A percentile compares a stretch with the other conserved stretches of the same genome.
Conservation (phyloP, 352 stramenopile species). For the Phytophthora megakarya region DNA sequence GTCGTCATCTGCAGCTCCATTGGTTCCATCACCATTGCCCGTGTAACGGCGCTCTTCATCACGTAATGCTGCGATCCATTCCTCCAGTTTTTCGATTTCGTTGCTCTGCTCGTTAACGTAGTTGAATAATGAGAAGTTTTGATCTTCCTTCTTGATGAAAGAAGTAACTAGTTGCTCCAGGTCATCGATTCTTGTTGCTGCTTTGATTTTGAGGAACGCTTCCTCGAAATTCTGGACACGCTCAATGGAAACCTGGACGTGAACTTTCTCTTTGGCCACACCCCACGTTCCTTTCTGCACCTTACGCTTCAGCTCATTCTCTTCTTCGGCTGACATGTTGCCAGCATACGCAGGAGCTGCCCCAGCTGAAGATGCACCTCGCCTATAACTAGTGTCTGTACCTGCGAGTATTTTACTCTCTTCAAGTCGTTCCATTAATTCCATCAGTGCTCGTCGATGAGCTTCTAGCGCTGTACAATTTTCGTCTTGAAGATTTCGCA, state of each 20-base stretch:
- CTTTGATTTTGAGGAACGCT: constrained; percentile 94
- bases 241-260: constrained; percentile 89
- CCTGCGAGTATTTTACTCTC: constrained; percentile 54
- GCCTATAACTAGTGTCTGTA: constrained; percentile 36
- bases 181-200: constrained; percentile 91
- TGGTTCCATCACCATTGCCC: constrained; percentile 72
- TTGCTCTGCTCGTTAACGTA: constrained; percentile 95
- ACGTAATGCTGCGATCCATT: constrained; percentile 69
- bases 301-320: constrained; percentile 74
- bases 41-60: constrained; percentile 88
- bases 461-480: constrained; percentile 87
- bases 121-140: constrained; percentile 97
- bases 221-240: constrained; percentile 95
- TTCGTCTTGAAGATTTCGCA: constrained; percentile 91
- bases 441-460: constrained; percentile 57
- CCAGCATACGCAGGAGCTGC: constrained; percentile 32
- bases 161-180: constrained; percentile 92
- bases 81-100: constrained; percentile 93
- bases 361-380: constrained; percentile 31
- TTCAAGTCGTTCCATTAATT: constrained; percentile 68
- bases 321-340: constrained; percentile 62
- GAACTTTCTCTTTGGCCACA: constrained; percentile 85
- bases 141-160: constrained; percentile 96
- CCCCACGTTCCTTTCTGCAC: constrained; percentile 81
- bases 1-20: constrained; percentile 55